Evolutionary conservation across 352 stramenopile genomes (phyloP).

Genomic region (Phytophthora europaea): DNA sequence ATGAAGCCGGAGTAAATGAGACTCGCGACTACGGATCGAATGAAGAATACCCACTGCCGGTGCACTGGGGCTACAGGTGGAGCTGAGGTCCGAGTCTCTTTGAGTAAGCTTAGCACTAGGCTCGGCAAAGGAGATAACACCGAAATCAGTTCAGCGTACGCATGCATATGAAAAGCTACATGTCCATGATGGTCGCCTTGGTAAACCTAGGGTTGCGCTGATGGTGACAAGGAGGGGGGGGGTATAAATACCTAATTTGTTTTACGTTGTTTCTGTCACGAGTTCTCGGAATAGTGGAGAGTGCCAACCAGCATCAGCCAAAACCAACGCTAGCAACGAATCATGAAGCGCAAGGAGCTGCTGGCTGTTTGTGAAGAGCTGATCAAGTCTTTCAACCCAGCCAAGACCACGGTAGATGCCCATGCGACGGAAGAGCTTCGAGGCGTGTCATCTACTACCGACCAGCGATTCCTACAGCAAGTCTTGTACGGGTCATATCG

Average conservation of each 20-base stretch:
- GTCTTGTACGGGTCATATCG: slow-evolving; percentile 92
- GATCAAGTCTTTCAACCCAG: slow-evolving; percentile 83
- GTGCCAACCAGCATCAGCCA: neutral
- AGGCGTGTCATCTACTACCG: slow-evolving; percentile 40
- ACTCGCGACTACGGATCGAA: neutral
- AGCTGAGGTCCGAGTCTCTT: neutral
- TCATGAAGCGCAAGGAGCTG: slow-evolving; percentile 87
- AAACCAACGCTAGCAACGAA: neutral
- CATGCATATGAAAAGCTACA: neutral
- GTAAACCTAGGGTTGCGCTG: too few relatives aligned
- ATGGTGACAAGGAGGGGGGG: too few relatives aligned
- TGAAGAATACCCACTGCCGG: neutral
- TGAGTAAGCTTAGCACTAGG: neutral
- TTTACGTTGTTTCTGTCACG: neutral
- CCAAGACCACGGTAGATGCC: slow-evolving; percentile 79
- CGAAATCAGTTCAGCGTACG: neutral
- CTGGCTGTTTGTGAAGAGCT: slow-evolving; percentile 72
- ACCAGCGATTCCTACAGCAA: slow-evolving; percentile 86
- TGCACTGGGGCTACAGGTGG: neutral
- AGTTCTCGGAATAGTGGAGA: neutral
- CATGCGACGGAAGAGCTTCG: slow-evolving; percentile 76
- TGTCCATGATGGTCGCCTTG: too few relatives aligned
- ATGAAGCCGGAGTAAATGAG: slow-evolving; percentile 23
- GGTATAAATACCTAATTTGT: too few relatives aligned
- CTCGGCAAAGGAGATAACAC: neutral